phyloP scores from a whole-genome alignment of 2,329 filamentous ascomycete species.

The Xylaria sp. region DNA sequence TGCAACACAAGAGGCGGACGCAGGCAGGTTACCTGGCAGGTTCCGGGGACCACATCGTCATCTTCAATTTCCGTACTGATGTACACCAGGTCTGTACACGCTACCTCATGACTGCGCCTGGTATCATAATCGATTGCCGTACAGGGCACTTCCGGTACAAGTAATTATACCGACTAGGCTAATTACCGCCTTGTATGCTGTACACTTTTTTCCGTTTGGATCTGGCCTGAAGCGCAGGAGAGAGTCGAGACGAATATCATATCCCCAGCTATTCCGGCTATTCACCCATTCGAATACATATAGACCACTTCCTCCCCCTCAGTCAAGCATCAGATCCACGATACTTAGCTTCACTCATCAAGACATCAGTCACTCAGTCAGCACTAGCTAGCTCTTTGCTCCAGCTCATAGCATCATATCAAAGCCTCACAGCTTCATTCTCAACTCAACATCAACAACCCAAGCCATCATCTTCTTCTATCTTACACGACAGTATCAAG shows the following conservation, averaged over 20 bases:
- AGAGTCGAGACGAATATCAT: slow-evolving; percentile 20
- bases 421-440: no score
- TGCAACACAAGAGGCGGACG: slow-evolving; percentile 16
- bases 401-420: background rate
- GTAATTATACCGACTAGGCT: slow-evolving; percentile 9
- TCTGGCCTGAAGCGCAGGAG: slow-evolving; percentile 16
- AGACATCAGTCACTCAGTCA: background rate
- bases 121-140: slow-evolving; percentile 1
- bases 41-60: no score
- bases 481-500: no score
- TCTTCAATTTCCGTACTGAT: no score
- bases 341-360: slow-evolving; percentile 5
- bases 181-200: slow-evolving; percentile 24
- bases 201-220: slow-evolving; percentile 19
- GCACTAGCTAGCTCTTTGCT: background rate
- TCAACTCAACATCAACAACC: no score
- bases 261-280: slow-evolving; percentile 18
- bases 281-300: slow-evolving; percentile 23
- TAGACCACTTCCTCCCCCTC: slow-evolving; percentile 28
- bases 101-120: background rate
- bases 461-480: no score
- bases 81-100: background rate
- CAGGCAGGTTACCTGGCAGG: no score
- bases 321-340: slow-evolving; percentile 22
- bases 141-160: slow-evolving; percentile 26